Evolutionary conservation across 2,329 filamentous ascomycete species (phyloP).

Genomic region (Exophiala calicioides): DNA sequence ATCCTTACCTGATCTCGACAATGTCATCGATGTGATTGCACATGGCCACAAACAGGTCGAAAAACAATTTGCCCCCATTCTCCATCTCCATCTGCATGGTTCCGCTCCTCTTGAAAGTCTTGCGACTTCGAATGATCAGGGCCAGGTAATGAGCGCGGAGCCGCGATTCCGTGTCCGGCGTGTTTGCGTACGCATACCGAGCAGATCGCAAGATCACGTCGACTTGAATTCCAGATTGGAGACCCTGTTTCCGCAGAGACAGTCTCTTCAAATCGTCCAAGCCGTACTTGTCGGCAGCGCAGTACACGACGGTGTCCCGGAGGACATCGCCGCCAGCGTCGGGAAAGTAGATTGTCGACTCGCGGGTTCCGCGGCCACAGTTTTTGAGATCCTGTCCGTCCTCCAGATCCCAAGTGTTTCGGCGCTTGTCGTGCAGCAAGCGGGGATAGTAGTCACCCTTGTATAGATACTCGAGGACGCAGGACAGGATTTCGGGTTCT

Average conservation of each 20-base stretch:
- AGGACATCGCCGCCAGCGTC: conserved; percentile 75
- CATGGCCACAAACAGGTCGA: conserved; percentile 97
- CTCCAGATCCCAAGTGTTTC: conserved; percentile 88
- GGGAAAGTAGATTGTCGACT: conserved; percentile 76
- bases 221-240: conserved; percentile 90
- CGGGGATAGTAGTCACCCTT: conserved; percentile 94
- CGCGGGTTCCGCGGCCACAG: conserved; percentile 63
- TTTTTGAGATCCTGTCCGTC: conserved; percentile 60
- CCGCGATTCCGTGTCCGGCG: conserved; percentile 85
- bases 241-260: conserved; percentile 88
- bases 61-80: conserved; percentile 90
- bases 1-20: conserved; percentile 75
- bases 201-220: conserved; percentile 88
- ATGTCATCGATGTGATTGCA: conserved; percentile 98
- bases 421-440: conserved; percentile 81
- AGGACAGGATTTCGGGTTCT: conserved; percentile 91
- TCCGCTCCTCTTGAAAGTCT: conserved; percentile 96
- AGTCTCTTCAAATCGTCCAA: conserved; percentile 90
- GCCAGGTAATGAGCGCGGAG: conserved; percentile 96
- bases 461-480: conserved; percentile 94
- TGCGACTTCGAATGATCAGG: conserved; percentile 94
- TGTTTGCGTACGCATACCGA: conserved; percentile 93
- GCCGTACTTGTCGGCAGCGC: conserved; percentile 84
- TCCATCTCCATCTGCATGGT: conserved; percentile 99
- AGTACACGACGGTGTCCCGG: conserved; percentile 91